These are phyloP conservation scores for Amanita rubescens DNA, from an alignment of 768 basidiomycete genomes.

Conservation along the genomic window DNA sequence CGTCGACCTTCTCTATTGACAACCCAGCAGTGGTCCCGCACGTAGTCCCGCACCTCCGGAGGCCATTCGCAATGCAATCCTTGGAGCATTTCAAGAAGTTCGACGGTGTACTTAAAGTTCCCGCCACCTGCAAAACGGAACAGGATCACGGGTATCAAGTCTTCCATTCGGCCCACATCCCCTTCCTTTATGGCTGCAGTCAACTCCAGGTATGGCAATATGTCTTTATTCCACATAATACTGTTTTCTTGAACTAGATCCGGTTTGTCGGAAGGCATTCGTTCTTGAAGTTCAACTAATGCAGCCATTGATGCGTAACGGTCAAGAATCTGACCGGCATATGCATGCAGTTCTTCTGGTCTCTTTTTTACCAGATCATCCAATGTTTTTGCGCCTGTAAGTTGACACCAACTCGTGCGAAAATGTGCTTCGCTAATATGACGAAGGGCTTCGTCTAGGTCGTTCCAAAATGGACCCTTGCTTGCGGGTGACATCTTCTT, in stretches of 20 bases:
- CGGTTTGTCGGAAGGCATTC: background rate
- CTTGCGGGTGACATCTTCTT: conserved; percentile 19
- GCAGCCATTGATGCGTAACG: no score
- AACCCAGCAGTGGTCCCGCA: conserved; percentile 24
- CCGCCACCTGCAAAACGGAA: conserved; percentile 11
- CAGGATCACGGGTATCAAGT: conserved; percentile 21
- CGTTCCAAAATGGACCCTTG: conserved; percentile 27
- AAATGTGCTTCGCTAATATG: conserved; percentile 32
- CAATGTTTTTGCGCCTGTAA: background rate
- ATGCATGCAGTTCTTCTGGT: no score
- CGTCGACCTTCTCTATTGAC: conserved; percentile 21
- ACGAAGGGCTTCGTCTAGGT: conserved; percentile 27
- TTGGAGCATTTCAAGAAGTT: conserved; percentile 28
- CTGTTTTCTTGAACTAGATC: conserved; percentile 15
- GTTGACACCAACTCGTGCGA: conserved; percentile 12
- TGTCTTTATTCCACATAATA: conserved; percentile 28
- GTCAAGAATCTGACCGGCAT: no score
- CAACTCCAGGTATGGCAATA: conserved; percentile 29
- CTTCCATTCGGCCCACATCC: conserved; percentile 30
- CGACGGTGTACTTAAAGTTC: conserved; percentile 26
- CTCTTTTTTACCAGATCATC: no score
- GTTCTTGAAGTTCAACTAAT: background rate
- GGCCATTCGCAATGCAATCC: conserved; percentile 24
- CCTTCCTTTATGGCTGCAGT: conserved; percentile 27
- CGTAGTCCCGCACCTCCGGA: conserved; percentile 18